Percentiles rank a stretch among this genome's conserved stretches.
These are phyloP conservation scores for Pholiota conissans DNA, from an alignment of 768 basidiomycete species.

Conservation along the genomic window DNA sequence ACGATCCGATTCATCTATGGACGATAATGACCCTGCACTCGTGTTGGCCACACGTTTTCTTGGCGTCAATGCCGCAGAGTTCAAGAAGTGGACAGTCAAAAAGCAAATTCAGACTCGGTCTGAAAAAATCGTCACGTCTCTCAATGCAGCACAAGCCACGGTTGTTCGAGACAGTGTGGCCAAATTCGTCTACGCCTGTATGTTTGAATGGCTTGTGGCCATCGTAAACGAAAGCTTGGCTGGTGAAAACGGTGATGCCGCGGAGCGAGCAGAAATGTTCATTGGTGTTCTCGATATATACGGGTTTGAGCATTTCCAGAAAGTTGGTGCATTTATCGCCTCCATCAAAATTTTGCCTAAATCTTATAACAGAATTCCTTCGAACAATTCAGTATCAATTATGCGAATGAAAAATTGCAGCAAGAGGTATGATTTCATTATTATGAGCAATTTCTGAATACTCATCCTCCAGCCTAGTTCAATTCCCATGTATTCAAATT, in stretches of 20 bases:
- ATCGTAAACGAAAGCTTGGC: constrained; percentile 97
- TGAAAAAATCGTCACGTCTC: constrained; percentile 90
- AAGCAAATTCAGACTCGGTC: constrained; percentile 93
- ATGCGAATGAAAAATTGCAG: constrained; percentile 97
- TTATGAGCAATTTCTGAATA: constrained; percentile 9
- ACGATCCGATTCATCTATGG: constrained; percentile 80
- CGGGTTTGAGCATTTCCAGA: constrained; percentile 96
- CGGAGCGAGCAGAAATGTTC: constrained; percentile 92
- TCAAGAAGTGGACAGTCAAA: constrained; percentile 99
- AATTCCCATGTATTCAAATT: constrained; percentile 99
- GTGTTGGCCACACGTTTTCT: constrained; percentile 84
- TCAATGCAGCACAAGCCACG: constrained; percentile 86
- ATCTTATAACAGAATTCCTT: constrained; percentile 66
- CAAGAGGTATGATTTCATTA: constrained; percentile 69
- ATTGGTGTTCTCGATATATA: constrained; percentile 99
- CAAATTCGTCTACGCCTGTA: constrained; percentile 97
- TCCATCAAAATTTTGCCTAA: background rate
- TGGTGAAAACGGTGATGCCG: constrained; percentile 92
- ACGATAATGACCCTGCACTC: constrained; percentile 81
- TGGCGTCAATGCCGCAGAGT: constrained; percentile 86
- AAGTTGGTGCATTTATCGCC: constrained; percentile 44
- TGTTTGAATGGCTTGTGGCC: constrained; percentile 98
- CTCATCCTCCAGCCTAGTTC: constrained; percentile 54
- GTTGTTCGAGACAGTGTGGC: constrained; percentile 96
- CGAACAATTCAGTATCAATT: constrained; percentile 99